phyloP scores from a whole-genome alignment of 495 filamentous ascomycete genomes.

The Emericellopsis terricola region DNA sequence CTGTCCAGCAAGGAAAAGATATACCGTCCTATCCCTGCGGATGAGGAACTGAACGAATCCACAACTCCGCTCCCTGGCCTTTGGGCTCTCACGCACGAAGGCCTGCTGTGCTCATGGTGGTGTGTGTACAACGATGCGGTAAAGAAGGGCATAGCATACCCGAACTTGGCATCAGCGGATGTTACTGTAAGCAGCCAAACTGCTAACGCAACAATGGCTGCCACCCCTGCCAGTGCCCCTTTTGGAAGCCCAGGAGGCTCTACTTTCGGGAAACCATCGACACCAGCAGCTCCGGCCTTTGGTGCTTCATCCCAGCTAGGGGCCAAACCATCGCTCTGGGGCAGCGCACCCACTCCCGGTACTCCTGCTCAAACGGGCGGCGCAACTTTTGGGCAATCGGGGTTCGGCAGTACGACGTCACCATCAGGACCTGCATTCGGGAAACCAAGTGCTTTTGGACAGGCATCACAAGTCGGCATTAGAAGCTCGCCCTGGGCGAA shows the following conservation, averaged over 20 bases:
- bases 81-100: slow-evolving; percentile 78
- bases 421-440: slow-evolving; percentile 31
- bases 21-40: slow-evolving; percentile 53
- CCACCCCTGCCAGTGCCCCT: slow-evolving; percentile 11
- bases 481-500: slow-evolving; percentile 24
- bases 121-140: slow-evolving; percentile 79
- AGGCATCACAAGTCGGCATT: slow-evolving; percentile 7
- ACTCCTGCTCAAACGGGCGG: slow-evolving; percentile 9
- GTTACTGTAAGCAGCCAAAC: no score
- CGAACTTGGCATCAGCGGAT: slow-evolving; percentile 38
- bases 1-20: slow-evolving; percentile 68
- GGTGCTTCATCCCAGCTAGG: slow-evolving; percentile 19
- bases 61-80: slow-evolving; percentile 71
- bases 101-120: slow-evolving; percentile 76
- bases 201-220: slow-evolving; percentile 6
- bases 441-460: slow-evolving; percentile 14
- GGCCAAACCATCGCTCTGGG: slow-evolving; percentile 24
- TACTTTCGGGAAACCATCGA: slow-evolving; percentile 8
- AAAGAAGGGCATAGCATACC: slow-evolving; percentile 49
- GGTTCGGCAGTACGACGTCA: slow-evolving; percentile 22
- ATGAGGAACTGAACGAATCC: slow-evolving; percentile 56
- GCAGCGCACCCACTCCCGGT: slow-evolving; percentile 6
- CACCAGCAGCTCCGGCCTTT: slow-evolving; percentile 14
- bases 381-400: slow-evolving; percentile 18
- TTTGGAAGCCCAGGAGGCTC: slow-evolving; percentile 9